Conservation (phyloP, 2,329 filamentous ascomycete genomes). For the Hymenoscyphus albidus region DNA sequence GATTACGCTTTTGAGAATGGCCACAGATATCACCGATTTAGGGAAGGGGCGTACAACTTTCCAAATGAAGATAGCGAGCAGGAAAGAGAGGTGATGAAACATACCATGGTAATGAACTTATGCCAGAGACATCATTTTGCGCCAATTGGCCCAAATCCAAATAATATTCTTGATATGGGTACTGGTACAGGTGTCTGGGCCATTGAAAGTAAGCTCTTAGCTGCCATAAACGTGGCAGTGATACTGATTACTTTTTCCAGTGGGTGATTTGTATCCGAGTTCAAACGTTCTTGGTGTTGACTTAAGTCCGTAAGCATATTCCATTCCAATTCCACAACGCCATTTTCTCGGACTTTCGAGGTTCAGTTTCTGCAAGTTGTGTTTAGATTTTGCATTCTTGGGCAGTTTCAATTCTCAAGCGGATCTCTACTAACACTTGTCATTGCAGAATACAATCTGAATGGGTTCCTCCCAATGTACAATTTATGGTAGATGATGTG, state of each 20-base stretch:
- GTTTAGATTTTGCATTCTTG: neutral
- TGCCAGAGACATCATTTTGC: slow-evolving; percentile 45
- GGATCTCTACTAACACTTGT: neutral
- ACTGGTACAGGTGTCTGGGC: slow-evolving; percentile 59
- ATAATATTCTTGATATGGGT: slow-evolving; percentile 53
- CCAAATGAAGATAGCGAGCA: slow-evolving; percentile 59
- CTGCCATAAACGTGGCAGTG: neutral
- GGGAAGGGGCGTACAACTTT: slow-evolving; percentile 53
- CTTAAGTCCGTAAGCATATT: slow-evolving; percentile 43
- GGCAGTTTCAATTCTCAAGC: neutral
- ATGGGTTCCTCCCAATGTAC: slow-evolving; percentile 57
- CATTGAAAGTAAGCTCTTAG: slow-evolving; percentile 44
- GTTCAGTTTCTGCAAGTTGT: neutral
- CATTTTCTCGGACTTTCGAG: neutral
- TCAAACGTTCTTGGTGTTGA: slow-evolving; percentile 52
- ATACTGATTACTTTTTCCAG: slow-evolving; percentile 37
- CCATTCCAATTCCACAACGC: neutral
- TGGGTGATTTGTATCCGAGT: slow-evolving; percentile 47
- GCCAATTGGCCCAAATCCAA: slow-evolving; percentile 45
- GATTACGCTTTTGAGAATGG: slow-evolving; percentile 54
- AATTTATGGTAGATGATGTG: slow-evolving; percentile 63
- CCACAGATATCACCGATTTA: slow-evolving; percentile 54
- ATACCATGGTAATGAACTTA: slow-evolving; percentile 31
- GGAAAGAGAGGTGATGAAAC: slow-evolving; percentile 52
- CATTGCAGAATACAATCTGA: slow-evolving; percentile 48